A percentile compares a stretch with the other conserved stretches of the same genome.
These are phyloP conservation scores for Juglanconis sp. DNA, from an alignment of 2,329 filamentous ascomycete species.

Conservation along the genomic window DNA sequence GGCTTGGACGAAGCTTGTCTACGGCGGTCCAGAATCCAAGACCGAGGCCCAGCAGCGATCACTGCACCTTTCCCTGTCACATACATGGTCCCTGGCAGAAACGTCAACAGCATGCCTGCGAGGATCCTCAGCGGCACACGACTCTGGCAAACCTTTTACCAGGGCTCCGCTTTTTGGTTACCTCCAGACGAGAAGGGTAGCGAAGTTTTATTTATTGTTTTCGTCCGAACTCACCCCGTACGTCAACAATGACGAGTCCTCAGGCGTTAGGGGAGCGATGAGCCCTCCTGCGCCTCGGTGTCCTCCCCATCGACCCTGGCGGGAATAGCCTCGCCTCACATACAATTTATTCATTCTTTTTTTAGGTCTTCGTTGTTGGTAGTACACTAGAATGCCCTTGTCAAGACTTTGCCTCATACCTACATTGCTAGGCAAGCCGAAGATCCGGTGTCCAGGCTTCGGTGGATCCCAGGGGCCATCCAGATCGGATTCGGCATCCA, in stretches of 20 bases:
- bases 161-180: neutral
- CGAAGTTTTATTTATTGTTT: constrained; percentile 1
- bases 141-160: neutral
- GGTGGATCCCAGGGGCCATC: constrained; percentile 2
- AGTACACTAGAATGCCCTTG: neutral
- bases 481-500: constrained; percentile 5
- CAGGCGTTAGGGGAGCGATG: neutral
- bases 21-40: neutral
- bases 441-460: neutral
- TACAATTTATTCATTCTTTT: neutral
- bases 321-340: neutral
- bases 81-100: neutral
- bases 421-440: neutral
- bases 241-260: constrained; percentile 5
- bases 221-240: neutral
- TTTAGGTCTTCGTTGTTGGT: neutral
- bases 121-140: neutral
- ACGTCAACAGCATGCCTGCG: neutral
- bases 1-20: neutral
- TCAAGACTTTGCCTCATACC: neutral
- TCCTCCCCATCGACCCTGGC: neutral
- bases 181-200: neutral
- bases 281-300: neutral
- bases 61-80: neutral
- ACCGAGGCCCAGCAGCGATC: neutral